These are phyloP conservation scores for Trifolium pratense DNA, from an alignment of 306 rosid genomes.

Conservation along the genomic window DNA sequence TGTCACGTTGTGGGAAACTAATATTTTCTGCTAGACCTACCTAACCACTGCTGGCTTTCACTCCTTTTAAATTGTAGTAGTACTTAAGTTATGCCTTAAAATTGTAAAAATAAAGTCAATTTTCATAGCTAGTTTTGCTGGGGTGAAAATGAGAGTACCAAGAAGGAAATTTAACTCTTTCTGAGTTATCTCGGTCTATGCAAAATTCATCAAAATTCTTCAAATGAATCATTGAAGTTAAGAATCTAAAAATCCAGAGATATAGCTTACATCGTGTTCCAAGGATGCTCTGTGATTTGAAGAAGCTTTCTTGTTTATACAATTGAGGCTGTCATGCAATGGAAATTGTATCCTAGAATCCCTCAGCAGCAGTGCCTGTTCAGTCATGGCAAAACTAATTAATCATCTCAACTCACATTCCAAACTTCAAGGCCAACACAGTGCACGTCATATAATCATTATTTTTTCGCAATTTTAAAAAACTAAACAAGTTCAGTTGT, in stretches of 20 bases:
- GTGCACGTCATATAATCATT: neutral
- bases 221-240: constrained; percentile 18
- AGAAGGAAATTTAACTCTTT: neutral
- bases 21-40: neutral
- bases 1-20: neutral
- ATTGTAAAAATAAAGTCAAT: neutral
- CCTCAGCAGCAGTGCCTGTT: constrained; percentile 59
- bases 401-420: constrained; percentile 5
- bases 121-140: neutral
- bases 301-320: constrained; percentile 48
- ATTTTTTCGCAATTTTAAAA: neutral
- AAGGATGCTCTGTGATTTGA: constrained; percentile 64
- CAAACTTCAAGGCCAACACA: constrained; percentile 21
- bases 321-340: constrained; percentile 49
- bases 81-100: constrained; percentile 15
- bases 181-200: constrained; percentile 1
- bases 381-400: constrained; percentile 35
- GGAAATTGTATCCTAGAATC: constrained; percentile 55
- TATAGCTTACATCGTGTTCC: constrained; percentile 84
- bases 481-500: constrained; percentile 33
- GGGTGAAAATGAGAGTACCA: neutral
- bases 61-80: too few species aligned
- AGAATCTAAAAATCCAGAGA: neutral
- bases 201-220: constrained; percentile 7
- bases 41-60: too few species aligned